A percentile compares a stretch with the other conserved stretches of the same genome.
Conservation (phyloP, 768 basidiomycete species). For the Scleroderma citrinum region DNA sequence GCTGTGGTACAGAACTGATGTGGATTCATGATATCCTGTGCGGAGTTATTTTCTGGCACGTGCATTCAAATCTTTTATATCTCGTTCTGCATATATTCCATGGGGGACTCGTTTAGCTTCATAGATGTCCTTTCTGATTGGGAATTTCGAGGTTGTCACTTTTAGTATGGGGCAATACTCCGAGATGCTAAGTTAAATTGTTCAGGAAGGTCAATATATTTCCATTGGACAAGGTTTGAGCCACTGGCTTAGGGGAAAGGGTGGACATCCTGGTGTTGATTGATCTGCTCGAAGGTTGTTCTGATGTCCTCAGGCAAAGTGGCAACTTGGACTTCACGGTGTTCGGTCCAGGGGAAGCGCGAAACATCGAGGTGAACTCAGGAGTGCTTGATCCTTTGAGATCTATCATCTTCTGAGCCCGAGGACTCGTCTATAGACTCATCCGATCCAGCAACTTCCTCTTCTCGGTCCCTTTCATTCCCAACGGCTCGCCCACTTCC, state of each 20-base stretch:
- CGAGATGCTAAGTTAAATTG: too few relatives aligned
- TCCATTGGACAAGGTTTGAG: constrained; percentile 5
- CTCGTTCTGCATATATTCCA: too few relatives aligned
- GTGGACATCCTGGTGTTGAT: not conserved
- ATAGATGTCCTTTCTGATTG: too few relatives aligned
- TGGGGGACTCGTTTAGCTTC: too few relatives aligned
- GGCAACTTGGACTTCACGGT: not conserved
- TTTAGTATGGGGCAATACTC: too few relatives aligned
- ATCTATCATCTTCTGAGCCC: not conserved
- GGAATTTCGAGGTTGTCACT: too few relatives aligned
- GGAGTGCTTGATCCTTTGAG: not conserved
- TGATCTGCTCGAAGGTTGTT: not conserved
- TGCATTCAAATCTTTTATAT: too few relatives aligned
- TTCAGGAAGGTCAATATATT: constrained; percentile 4
- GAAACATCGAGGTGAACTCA: not conserved
- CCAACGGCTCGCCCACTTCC: not conserved
- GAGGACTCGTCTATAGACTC: not conserved
- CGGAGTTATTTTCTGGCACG: too few relatives aligned
- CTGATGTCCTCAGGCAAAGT: not conserved
- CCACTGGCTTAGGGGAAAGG: constrained; percentile 9
- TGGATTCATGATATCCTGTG: too few relatives aligned
- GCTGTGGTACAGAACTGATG: too few relatives aligned
- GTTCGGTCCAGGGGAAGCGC: not conserved
- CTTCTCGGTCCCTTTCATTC: not conserved
- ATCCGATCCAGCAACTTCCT: not conserved